phyloP scores from a whole-genome alignment of 2,329 filamentous ascomycete genomes.

The Arthroderma sp. region DNA sequence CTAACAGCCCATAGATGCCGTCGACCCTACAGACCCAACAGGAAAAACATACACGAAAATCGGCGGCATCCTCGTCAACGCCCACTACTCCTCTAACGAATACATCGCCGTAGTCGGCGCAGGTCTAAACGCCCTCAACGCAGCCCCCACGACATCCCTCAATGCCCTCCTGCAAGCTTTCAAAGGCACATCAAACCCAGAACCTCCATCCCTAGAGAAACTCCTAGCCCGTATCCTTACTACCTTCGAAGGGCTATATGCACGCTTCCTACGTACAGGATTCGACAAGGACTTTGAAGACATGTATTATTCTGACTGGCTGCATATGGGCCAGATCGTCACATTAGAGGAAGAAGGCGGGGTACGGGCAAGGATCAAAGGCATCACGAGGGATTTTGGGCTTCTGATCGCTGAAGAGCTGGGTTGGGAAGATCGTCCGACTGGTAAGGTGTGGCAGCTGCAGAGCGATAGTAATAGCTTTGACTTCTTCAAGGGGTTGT shows the following conservation, averaged over 20 bases:
- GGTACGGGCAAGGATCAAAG: slow-evolving; percentile 61
- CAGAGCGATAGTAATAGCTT: slow-evolving; percentile 98
- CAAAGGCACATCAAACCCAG: slow-evolving; percentile 27
- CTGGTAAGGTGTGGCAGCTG: slow-evolving; percentile 67
- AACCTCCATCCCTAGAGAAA: slow-evolving; percentile 59
- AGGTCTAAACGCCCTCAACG: slow-evolving; percentile 76
- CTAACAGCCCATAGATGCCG: slow-evolving; percentile 41
- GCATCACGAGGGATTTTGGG: slow-evolving; percentile 87
- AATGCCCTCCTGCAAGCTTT: slow-evolving; percentile 50
- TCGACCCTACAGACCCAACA: slow-evolving; percentile 47
- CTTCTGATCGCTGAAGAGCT: slow-evolving; percentile 75
- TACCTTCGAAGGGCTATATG: slow-evolving; percentile 65
- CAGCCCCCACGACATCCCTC: slow-evolving; percentile 74
- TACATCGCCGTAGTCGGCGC: slow-evolving; percentile 81
- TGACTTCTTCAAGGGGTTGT: slow-evolving; percentile 83
- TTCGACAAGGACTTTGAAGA: slow-evolving; percentile 63
- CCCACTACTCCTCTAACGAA: slow-evolving; percentile 59
- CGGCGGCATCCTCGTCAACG: slow-evolving; percentile 84
- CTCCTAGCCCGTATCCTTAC: slow-evolving; percentile 72
- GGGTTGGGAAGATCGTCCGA: slow-evolving; percentile 56
- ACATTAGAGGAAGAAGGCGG: slow-evolving; percentile 73
- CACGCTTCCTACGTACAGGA: slow-evolving; percentile 59
- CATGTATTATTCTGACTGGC: slow-evolving; percentile 70
- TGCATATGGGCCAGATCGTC: slow-evolving; percentile 64
- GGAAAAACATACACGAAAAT: slow-evolving; percentile 64